A percentile compares a stretch with the other conserved stretches of the same genome.
Evolutionary conservation across 352 stramenopile genomes (phyloP).

Genomic region (Paralagenidium karlingii): DNA sequence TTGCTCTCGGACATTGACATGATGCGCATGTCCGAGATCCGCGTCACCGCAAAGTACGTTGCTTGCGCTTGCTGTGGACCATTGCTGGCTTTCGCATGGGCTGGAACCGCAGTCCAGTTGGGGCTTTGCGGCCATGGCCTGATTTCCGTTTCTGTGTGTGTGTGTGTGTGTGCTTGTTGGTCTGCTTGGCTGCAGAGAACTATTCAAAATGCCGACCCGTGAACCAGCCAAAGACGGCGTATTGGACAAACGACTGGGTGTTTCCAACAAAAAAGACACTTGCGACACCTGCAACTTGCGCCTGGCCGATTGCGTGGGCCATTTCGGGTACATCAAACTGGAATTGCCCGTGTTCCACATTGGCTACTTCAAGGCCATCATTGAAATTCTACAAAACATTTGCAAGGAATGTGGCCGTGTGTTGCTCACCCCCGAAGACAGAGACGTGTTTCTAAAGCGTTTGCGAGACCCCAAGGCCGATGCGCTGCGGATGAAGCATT

Average conservation of each 20-base stretch:
- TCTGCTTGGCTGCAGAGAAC: constrained; percentile 53
- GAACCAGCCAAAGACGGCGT: constrained; percentile 89
- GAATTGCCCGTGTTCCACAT: constrained; percentile 99
- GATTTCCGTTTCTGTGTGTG: not conserved
- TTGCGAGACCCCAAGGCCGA: constrained; percentile 82
- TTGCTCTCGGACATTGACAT: constrained; percentile 93
- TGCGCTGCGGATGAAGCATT: constrained; percentile 53
- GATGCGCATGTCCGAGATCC: constrained; percentile 92
- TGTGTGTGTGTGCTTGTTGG: not conserved
- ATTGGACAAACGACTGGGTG: constrained; percentile 94
- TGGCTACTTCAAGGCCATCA: constrained; percentile 98
- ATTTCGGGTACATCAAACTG: constrained; percentile 98
- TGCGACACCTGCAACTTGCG: constrained; percentile 90
- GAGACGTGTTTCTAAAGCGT: constrained; percentile 70
- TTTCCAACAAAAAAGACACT: constrained; percentile 94
- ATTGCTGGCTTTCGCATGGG: not conserved
- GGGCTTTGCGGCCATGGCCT: constrained; percentile 3
- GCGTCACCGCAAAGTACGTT: constrained; percentile 76
- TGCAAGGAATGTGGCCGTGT: constrained; percentile 94
- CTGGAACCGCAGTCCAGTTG: constrained; percentile 10
- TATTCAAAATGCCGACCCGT: constrained; percentile 95
- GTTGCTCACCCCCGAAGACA: constrained; percentile 86
- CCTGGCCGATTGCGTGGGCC: constrained; percentile 94
- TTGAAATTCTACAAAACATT: constrained; percentile 97
- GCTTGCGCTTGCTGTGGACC: not conserved